Evolutionary conservation across 83 land plant species (phyloP).

Genomic region (Picea abies): DNA sequence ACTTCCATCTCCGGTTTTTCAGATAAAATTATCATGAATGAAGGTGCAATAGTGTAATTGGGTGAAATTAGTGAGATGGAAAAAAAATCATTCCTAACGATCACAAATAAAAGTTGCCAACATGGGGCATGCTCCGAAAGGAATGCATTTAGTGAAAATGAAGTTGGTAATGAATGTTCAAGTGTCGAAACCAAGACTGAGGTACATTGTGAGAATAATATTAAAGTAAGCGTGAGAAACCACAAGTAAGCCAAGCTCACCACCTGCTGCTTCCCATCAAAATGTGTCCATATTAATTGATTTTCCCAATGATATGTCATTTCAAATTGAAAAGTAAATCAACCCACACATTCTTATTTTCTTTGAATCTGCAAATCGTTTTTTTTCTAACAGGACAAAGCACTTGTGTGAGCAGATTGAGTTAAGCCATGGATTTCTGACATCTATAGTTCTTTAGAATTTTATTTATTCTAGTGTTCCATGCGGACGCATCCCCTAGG

Average conservation of each 20-base stretch:
- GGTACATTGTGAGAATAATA: not conserved
- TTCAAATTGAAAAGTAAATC: conserved; percentile 3
- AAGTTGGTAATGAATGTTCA: not conserved
- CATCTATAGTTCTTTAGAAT: not conserved
- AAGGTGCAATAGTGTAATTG: not conserved
- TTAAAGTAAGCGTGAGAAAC: not conserved
- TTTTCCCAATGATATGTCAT: not conserved
- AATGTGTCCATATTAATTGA: not conserved
- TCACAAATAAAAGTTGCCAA: not conserved
- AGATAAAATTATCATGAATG: not conserved
- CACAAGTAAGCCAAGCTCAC: not conserved
- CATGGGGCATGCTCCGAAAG: conserved; percentile 5
- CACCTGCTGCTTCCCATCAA: not conserved
- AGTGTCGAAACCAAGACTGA: not conserved
- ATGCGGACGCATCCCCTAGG: too few species aligned
- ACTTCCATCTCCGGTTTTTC: not conserved
- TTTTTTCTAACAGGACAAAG: too few species aligned
- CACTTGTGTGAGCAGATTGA: too few species aligned
- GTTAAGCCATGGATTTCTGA: not conserved
- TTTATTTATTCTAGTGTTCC: not conserved
- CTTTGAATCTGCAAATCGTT: not conserved
- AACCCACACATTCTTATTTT: not conserved
- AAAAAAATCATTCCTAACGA: not conserved
- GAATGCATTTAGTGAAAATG: not conserved
- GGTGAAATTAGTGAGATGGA: not conserved